Percentiles rank a stretch among this genome's conserved stretches.
Conservation (phyloP, 176 grass and related monocot species). For the Elymus sibiricus region DNA sequence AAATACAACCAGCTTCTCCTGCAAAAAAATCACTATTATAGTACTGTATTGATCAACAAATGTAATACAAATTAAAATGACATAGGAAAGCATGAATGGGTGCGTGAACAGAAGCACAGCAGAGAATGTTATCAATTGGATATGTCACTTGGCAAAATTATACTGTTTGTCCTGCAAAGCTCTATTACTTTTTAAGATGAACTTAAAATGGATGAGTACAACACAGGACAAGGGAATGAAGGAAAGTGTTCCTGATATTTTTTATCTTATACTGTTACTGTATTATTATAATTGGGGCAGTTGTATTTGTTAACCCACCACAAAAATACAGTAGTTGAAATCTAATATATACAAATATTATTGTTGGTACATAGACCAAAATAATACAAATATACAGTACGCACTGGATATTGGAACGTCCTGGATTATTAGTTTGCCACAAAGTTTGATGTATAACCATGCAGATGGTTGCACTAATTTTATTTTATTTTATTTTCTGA, state of each 20-base stretch:
- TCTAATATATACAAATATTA: neutral
- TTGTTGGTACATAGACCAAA: neutral
- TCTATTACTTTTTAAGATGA: neutral
- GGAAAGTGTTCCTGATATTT: neutral
- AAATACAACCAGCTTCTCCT: constrained; percentile 85
- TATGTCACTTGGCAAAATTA: neutral
- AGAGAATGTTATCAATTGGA: neutral
- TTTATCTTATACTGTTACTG: neutral
- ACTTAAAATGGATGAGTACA: constrained; percentile 5
- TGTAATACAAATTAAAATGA: neutral
- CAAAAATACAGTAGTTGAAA: neutral
- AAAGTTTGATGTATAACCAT: neutral
- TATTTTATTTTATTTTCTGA: neutral
- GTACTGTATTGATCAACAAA: constrained; percentile 19
- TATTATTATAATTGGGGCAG: neutral
- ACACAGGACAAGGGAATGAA: neutral
- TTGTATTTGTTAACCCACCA: constrained; percentile 5
- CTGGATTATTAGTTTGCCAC: neutral
- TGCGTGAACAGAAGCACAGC: neutral
- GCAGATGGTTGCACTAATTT: neutral
- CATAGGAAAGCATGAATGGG: neutral
- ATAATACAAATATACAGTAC: neutral
- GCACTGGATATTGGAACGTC: neutral
- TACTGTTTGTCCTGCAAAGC: neutral
- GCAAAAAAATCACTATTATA: constrained; percentile 6